Base-by-base conservation (phyloP, 345 rosid genomes). In the Gossypium stocksii region DNA sequence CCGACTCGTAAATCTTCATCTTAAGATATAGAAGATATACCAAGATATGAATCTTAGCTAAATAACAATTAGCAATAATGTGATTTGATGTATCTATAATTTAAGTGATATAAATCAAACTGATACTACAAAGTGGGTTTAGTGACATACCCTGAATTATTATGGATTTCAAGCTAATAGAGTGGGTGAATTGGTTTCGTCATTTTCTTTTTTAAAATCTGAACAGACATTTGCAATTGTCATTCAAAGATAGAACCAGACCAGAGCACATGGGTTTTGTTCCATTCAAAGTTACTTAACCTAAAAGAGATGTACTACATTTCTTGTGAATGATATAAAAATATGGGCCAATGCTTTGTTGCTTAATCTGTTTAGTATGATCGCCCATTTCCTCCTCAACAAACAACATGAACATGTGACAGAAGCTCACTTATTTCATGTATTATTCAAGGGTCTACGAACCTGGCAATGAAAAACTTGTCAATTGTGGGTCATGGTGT, bases 361-460 rank as follows among this genome's bases (percentile, higher is more conserved):
- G 54, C 25, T 27, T 16, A 49, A 10, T 51, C 15, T 7, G 73
- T 52, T 69, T 29, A 29, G 13, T 51, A 4, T 29, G 27, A 4
- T 17, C 11, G 9, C 25, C 10, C 25, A 17, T 52, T 46, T 52
- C 61, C 59, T 27, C 19, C 46, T 52, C 73, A 70, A 70, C 73
- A 51, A 11, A 45, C 73, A 52, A 43, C 73, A 69, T 29, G 46
- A 52, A 17, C 60, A 51, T 52, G 60, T 52, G 60, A 51, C 46
- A 27, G 14, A 52, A 51, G 44, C 60, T 27, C 45, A 52, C 73
- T 29, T 17, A 2, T 70, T 29, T 70, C 17, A 10, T 52, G 46
- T 27, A 25, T 27, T 25, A 16, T 25, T 38, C 43, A 68, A 16
- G 58, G 44, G 22, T 48, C n/a, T 66, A 14, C 15, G 9, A 54